Conservation (phyloP, 768 basidiomycete species). For the Tylopilus felleus region DNA sequence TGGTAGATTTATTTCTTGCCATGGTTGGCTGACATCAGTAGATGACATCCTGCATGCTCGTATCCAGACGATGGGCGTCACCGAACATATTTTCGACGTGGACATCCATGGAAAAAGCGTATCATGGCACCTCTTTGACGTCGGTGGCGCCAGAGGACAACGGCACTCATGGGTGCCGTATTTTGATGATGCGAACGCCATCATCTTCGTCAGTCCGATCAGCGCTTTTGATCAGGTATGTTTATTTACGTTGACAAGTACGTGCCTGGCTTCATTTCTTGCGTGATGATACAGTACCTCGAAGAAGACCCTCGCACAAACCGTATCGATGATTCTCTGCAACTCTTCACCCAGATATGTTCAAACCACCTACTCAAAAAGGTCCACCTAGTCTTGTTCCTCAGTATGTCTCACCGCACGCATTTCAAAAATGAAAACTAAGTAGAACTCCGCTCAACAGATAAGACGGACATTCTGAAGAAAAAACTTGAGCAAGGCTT, state of each 20-base stretch:
- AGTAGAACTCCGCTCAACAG: slow-evolving; percentile 31
- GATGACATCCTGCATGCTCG: slow-evolving; percentile 89
- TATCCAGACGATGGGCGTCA: slow-evolving; percentile 86
- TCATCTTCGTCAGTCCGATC: slow-evolving; percentile 76
- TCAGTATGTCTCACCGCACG: slow-evolving; percentile 40
- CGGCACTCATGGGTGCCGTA: slow-evolving; percentile 75
- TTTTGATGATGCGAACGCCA: slow-evolving; percentile 67
- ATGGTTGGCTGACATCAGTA: slow-evolving; percentile 33
- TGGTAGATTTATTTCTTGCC: slow-evolving; percentile 18
- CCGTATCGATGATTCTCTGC: slow-evolving; percentile 84
- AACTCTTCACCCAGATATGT: slow-evolving; percentile 82
- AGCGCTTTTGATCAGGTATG: slow-evolving; percentile 75
- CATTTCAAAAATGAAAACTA: background rate
- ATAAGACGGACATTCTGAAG: slow-evolving; percentile 76
- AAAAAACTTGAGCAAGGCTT: slow-evolving; percentile 69
- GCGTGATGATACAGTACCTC: slow-evolving; percentile 52
- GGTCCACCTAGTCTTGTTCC: slow-evolving; percentile 56
- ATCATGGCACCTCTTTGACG: slow-evolving; percentile 71
- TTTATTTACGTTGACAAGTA: background rate
- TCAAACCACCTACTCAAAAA: slow-evolving; percentile 76
- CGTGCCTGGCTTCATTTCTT: slow-evolving; percentile 1
- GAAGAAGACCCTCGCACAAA: slow-evolving; percentile 86
- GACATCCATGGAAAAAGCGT: slow-evolving; percentile 74
- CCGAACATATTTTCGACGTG: slow-evolving; percentile 81
- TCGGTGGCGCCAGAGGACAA: slow-evolving; percentile 69